These are phyloP conservation scores for Penicillium dipodomyicola DNA, from an alignment of 495 filamentous ascomycete species.

Conservation along the genomic window DNA sequence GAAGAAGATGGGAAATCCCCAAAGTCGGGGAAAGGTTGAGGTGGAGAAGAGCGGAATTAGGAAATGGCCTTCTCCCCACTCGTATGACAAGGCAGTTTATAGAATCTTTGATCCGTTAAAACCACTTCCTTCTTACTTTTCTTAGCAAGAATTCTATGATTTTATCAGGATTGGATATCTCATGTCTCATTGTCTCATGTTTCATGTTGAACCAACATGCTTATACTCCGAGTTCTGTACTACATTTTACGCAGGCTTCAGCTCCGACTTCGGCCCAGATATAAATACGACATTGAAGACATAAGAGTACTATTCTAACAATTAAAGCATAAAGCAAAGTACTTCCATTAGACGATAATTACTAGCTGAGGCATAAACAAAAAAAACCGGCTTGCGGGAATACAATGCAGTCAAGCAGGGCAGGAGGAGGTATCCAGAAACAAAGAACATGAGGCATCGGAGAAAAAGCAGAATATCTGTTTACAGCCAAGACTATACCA, in stretches of 20 bases:
- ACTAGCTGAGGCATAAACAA: conserved; percentile 10
- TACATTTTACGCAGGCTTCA: conserved; percentile 9
- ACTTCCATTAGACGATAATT: conserved; percentile 11
- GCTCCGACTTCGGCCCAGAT: conserved; percentile 10
- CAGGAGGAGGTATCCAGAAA: conserved; percentile 35
- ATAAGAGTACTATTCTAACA: no score
- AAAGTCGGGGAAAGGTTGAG: conserved; percentile 13
- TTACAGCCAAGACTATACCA: conserved; percentile 7
- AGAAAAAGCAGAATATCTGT: conserved; percentile 9
- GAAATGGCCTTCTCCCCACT: conserved; percentile 4
- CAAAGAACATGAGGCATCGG: conserved; percentile 7
- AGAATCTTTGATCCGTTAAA: background rate
- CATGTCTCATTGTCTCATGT: background rate
- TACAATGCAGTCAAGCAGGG: conserved; percentile 26
- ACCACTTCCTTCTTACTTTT: background rate
- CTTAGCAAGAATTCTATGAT: background rate
- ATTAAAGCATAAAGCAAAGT: background rate
- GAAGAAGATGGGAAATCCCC: background rate
- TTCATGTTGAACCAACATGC: background rate
- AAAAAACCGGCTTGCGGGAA: conserved; percentile 22
- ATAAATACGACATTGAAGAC: background rate
- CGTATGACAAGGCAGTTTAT: background rate
- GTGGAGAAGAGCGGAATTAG: background rate
- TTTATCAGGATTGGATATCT: background rate
- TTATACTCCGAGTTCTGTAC: conserved; percentile 10